Evolutionary conservation across 345 rosid species (phyloP), one percentile per base, ranked within the genome.

Genomic region (Reutealis trisperma): DNA sequence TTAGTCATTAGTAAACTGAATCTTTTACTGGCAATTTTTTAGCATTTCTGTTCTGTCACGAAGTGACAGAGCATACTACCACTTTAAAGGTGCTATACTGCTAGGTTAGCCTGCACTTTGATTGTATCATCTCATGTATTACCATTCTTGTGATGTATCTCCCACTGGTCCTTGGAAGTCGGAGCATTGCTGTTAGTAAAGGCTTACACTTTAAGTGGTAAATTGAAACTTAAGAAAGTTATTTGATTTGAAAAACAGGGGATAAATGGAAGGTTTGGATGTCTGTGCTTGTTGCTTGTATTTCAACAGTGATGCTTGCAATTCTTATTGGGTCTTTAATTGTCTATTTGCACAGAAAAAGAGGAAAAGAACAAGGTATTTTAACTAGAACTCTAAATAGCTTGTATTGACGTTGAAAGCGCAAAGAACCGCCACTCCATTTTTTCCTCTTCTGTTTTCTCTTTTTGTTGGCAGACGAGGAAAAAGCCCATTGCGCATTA

Each of bases 251-350:
- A 13, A n/a, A 73, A 73, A 66, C 83, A 86, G 88, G 74, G 59
- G 15, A 32, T 34, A 82, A 62, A 45, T 71, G 78, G 85, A 81
- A 76, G 70, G 55, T 2, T 51, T 62, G 72, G 75, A 71, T 74
- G 44, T 10, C 66, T 70, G 78, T 63, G 15, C 63, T 51, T 15
- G 61, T 72, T 19, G 32, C 54, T 1, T 54, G 73, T 60, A 21
- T 77, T 22, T 4, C 77, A 1, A 51, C 54, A 54, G 49, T 73
- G 13, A n/a, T 81, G 27, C 11, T 74, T 42, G 74, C 37, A 12
- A 63, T 78, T 67, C 70, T 86, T n/a, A 42, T 71, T 19, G 85
- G 77, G 10, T 85, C 67, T 13, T 57, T 32, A 3, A 1, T 71
- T 2, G 15, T 77, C 70, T 77, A 64, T 34, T 21, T 16, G 62